Conservation (phyloP, 2,329 filamentous ascomycete genomes). For the Aspergillus costaricaensis region DNA sequence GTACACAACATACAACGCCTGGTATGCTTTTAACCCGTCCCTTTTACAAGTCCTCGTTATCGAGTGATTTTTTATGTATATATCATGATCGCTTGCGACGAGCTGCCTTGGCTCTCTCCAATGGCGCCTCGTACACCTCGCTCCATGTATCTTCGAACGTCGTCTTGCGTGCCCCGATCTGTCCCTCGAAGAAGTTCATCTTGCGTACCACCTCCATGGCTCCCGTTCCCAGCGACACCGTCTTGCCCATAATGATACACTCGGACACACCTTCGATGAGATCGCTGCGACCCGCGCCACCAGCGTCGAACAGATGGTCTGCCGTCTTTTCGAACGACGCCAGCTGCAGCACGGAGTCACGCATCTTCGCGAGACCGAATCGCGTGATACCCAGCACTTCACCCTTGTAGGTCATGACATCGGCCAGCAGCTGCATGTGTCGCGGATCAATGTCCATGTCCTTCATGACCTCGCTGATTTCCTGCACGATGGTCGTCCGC, state of each 20-base stretch:
- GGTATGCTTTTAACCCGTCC: conserved; percentile 7
- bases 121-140: conserved; percentile 15
- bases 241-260: conserved; percentile 98
- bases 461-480: conserved; percentile 87
- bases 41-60: conserved; percentile 6
- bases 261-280: conserved; percentile 90
- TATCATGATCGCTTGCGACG: conserved; percentile 3
- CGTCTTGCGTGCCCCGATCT: conserved; percentile 60
- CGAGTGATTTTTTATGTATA: not conserved
- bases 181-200: conserved; percentile 65
- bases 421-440: conserved; percentile 95
- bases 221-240: conserved; percentile 86
- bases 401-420: conserved; percentile 99
- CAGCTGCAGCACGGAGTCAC: conserved; percentile 88
- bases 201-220: conserved; percentile 84
- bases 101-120: conserved; percentile 13
- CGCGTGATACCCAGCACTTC: conserved; percentile 95
- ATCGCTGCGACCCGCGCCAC: conserved; percentile 87
- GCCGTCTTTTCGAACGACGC: conserved; percentile 98
- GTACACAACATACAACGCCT: not conserved
- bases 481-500: conserved; percentile 79
- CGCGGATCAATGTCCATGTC: conserved; percentile 95
- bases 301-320: conserved; percentile 94
- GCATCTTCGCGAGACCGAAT: conserved; percentile 94
- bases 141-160: conserved; percentile 67